A percentile compares a stretch with the other conserved stretches of the same genome.
These are phyloP conservation scores for Pseudogymnoascus sp. DNA, from an alignment of 2,329 filamentous ascomycete species.

Conservation along the genomic window DNA sequence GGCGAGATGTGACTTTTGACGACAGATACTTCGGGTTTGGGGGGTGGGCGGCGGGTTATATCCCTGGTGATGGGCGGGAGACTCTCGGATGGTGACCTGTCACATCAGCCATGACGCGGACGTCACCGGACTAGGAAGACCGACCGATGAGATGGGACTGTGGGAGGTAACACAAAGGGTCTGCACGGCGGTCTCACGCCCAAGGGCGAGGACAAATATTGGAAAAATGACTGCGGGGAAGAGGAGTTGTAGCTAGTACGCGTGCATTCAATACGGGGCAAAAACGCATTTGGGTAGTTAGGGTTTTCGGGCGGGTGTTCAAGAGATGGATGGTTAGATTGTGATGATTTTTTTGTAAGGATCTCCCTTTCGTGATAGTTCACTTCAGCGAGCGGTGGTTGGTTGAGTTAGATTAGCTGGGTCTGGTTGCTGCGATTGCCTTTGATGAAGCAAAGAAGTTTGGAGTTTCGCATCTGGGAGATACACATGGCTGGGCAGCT, in stretches of 20 bases:
- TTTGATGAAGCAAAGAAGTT: background rate
- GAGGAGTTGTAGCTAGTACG: constrained; percentile 1
- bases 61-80: background rate
- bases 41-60: background rate
- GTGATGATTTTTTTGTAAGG: background rate
- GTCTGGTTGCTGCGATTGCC: background rate
- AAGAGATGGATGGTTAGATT: background rate
- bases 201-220: background rate
- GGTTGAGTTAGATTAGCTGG: background rate
- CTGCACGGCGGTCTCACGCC: background rate
- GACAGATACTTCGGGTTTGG: background rate
- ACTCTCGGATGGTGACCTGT: background rate
- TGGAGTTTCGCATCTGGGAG: background rate
- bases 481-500: background rate
- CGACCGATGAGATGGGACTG: background rate
- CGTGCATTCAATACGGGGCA: background rate
- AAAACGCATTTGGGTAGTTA: background rate
- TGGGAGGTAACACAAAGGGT: background rate
- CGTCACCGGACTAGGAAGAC: background rate
- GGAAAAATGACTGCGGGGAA: background rate
- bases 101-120: background rate
- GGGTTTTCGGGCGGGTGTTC: background rate
- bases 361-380: background rate
- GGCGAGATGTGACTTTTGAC: constrained; percentile 5
- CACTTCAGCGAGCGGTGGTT: background rate